These are phyloP conservation scores for Casuarina glauca DNA, from an alignment of 306 rosid genomes.

Conservation along the genomic window DNA sequence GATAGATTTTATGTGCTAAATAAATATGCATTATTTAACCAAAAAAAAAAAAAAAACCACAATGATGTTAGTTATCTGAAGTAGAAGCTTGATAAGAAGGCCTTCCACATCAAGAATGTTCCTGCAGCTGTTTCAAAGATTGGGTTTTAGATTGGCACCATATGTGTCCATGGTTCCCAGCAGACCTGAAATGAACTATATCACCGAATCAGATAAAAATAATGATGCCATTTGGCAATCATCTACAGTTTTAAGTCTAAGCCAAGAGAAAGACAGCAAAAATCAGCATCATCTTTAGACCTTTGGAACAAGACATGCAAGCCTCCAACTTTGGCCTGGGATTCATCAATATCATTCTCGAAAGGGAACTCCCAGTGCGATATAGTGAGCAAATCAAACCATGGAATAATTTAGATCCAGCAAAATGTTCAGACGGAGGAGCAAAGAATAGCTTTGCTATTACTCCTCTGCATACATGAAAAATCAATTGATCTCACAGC, in stretches of 20 bases:
- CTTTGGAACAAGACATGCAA: conserved; percentile 45
- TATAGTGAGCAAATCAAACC: conserved; percentile 13
- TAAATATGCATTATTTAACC: background rate
- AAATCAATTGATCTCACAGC: background rate
- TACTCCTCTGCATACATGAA: background rate
- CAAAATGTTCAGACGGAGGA: background rate
- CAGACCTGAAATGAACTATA: conserved; percentile 23
- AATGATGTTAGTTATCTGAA: conserved; percentile 1
- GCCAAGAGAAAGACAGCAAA: conserved; percentile 22
- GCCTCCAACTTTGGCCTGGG: conserved; percentile 54
- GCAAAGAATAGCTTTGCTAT: background rate
- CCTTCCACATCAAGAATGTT: conserved; percentile 8
- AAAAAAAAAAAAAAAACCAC: too few relatives aligned
- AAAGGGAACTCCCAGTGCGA: conserved; percentile 17
- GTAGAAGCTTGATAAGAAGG: conserved; percentile 10
- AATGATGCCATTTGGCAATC: conserved; percentile 15
- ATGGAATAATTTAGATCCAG: background rate
- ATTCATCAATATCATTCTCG: conserved; percentile 35
- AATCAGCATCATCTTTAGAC: conserved; percentile 34
- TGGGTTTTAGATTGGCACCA: conserved; percentile 19
- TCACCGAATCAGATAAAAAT: conserved; percentile 14
- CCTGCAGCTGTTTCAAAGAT: conserved; percentile 16
- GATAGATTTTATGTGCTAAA: background rate
- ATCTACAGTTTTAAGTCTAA: conserved; percentile 6
- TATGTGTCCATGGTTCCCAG: conserved; percentile 19